Conservation (phyloP, 306 rosid species). For the Quercus berberidifolia region DNA sequence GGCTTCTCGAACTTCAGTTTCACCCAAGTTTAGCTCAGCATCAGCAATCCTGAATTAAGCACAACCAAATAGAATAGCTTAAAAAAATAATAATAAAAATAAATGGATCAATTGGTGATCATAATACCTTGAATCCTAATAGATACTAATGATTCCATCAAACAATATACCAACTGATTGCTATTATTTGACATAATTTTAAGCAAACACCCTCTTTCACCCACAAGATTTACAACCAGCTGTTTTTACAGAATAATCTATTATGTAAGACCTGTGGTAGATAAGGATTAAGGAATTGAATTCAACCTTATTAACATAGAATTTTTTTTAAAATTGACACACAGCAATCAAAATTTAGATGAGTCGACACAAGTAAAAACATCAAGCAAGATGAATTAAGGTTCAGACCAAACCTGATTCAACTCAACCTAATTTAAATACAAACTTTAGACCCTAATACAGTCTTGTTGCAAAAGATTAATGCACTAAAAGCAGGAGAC, state of each 20-base stretch:
- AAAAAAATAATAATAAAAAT: neutral
- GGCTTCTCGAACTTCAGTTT: slow-evolving; percentile 99
- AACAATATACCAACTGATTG: neutral
- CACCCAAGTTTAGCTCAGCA: slow-evolving; percentile 96
- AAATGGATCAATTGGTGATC: neutral
- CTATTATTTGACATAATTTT: neutral
- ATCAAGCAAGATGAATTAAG: neutral
- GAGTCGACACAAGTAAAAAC: neutral
- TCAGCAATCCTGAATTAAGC: slow-evolving; percentile 76
- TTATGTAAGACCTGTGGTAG: neutral
- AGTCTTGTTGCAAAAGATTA: neutral
- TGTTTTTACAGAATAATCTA: neutral
- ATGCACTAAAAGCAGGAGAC: neutral
- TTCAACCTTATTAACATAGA: too few species aligned
- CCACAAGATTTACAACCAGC: neutral
- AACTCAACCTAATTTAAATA: neutral
- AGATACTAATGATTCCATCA: neutral
- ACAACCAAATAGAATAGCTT: slow-evolving; percentile 16
- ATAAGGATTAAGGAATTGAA: too few species aligned
- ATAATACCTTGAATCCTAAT: slow-evolving; percentile 12
- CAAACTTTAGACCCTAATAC: neutral
- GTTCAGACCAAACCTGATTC: neutral
- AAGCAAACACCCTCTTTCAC: neutral
- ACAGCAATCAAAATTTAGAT: neutral
- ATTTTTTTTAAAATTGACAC: too few species aligned